A percentile compares a stretch with the other conserved stretches of the same genome.
Conservation (phyloP, 2,329 filamentous ascomycete species). For the Clonostachys chloroleuca region DNA sequence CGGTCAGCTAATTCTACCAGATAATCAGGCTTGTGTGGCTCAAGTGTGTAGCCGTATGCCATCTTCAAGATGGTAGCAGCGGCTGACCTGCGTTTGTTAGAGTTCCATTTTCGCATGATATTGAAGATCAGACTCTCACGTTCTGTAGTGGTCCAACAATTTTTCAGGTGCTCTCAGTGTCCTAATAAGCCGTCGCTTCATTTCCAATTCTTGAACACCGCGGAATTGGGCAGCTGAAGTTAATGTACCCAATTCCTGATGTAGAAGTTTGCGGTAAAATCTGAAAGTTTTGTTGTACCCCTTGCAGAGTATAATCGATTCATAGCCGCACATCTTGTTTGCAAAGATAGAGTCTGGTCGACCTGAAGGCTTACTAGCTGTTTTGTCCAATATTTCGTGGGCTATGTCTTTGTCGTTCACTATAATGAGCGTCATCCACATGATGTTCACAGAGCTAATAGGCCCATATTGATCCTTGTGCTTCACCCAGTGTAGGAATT, state of each 20-base stretch:
- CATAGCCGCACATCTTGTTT: constrained; percentile 14
- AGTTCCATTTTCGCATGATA: background rate
- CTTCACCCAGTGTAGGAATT: constrained; percentile 25
- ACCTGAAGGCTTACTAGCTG: constrained; percentile 8
- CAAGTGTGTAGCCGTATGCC: constrained; percentile 14
- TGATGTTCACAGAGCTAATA: constrained; percentile 12
- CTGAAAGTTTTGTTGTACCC: constrained; percentile 11
- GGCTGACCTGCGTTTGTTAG: constrained; percentile 10
- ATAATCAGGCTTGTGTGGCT: constrained; percentile 10
- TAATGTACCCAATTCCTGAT: constrained; percentile 19
- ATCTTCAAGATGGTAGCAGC: constrained; percentile 9
- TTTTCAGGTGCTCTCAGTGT: constrained; percentile 11
- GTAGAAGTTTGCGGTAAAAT: constrained; percentile 17
- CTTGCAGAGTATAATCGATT: constrained; percentile 2
- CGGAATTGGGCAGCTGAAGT: constrained; percentile 7
- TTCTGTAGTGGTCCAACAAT: constrained; percentile 15
- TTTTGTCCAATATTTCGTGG: constrained; percentile 22
- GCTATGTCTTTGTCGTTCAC: constrained; percentile 28
- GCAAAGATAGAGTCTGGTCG: constrained; percentile 6
- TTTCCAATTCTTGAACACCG: constrained; percentile 16
- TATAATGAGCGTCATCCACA: constrained; percentile 29
- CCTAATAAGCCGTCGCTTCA: constrained; percentile 13
- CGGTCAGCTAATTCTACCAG: constrained; percentile 8
- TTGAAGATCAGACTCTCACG: constrained; percentile 9
- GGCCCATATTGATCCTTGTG: constrained; percentile 23